phyloP scores from a whole-genome alignment of 2,329 filamentous ascomycete genomes.

The Pseudohalonectria lignicola region DNA sequence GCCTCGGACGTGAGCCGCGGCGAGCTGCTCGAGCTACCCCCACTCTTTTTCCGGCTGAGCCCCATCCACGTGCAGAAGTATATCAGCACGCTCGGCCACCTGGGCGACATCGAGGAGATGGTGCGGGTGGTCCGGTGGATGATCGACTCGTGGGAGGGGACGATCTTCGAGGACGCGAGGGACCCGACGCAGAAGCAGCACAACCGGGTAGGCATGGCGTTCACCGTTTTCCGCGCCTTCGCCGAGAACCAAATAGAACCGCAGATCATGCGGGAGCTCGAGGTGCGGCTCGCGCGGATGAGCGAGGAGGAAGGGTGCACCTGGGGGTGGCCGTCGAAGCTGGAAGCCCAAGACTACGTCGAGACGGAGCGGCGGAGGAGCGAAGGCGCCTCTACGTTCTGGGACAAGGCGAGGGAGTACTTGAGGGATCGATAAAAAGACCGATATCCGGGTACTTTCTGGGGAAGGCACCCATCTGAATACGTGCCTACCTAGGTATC shows the following conservation, averaged over 20 bases:
- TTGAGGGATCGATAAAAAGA: neutral
- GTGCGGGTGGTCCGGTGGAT: constrained; percentile 49
- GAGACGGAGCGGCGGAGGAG: neutral
- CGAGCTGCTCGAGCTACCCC: constrained; percentile 11
- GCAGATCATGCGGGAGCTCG: constrained; percentile 18
- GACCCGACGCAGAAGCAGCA: constrained; percentile 21
- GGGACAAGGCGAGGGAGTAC: neutral
- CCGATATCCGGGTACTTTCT: too few relatives aligned
- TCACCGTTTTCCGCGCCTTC: constrained; percentile 32
- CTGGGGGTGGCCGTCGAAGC: constrained; percentile 26
- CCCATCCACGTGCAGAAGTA: constrained; percentile 44
- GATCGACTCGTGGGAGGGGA: constrained; percentile 29
- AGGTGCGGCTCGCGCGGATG: constrained; percentile 14
- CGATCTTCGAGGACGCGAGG: constrained; percentile 22
- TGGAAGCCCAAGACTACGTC: constrained; percentile 22
- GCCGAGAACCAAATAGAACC: constrained; percentile 28
- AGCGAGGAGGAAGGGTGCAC: constrained; percentile 12
- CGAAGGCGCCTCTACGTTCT: neutral
- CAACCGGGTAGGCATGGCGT: constrained; percentile 14
- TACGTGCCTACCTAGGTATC: too few relatives aligned
- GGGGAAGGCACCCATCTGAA: too few relatives aligned
- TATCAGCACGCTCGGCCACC: constrained; percentile 49
- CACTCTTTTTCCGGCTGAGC: constrained; percentile 26
- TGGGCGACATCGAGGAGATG: constrained; percentile 50
- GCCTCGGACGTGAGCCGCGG: neutral